phyloP scores from a whole-genome alignment of 1,284 basidiomycete species.

The Leccinum pallidistipes region DNA sequence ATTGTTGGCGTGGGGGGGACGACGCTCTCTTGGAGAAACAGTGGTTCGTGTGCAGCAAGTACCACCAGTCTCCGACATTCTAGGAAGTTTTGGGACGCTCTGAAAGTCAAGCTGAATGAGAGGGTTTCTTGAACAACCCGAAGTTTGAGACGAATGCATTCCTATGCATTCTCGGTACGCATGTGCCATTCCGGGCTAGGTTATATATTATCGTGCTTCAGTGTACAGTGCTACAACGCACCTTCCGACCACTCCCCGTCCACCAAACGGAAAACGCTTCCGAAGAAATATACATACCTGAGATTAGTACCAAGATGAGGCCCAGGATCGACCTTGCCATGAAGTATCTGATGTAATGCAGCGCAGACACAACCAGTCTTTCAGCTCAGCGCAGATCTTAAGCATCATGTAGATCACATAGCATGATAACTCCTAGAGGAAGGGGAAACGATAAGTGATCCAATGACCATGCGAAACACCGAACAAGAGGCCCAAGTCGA shows the following conservation, averaged over 20 bases:
- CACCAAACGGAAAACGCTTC: background rate
- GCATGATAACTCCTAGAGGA: too few relatives aligned
- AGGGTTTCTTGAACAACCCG: background rate
- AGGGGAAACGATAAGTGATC: too few relatives aligned
- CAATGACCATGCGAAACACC: too few relatives aligned
- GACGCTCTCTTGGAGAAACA: background rate
- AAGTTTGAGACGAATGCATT: background rate
- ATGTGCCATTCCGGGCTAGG: background rate
- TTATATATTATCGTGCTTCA: background rate
- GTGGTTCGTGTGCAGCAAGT: background rate
- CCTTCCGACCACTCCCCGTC: background rate
- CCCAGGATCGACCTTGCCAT: background rate
- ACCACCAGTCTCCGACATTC: background rate
- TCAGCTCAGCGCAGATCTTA: too few relatives aligned
- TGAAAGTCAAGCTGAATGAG: background rate
- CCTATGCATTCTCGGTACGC: background rate
- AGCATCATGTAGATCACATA: too few relatives aligned
- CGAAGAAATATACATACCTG: background rate
- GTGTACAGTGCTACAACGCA: background rate
- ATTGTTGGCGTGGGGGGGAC: background rate
- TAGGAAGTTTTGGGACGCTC: background rate
- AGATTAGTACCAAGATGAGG: background rate
- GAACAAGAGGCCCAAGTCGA: background rate
- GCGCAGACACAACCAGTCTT: background rate
- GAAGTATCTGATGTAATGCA: background rate